A percentile compares a stretch with the other conserved stretches of the same genome.
These are phyloP conservation scores for Lichtheimia corymbifera DNA, from an alignment of 371 early-diverging fungal species.

Conservation along the genomic window DNA sequence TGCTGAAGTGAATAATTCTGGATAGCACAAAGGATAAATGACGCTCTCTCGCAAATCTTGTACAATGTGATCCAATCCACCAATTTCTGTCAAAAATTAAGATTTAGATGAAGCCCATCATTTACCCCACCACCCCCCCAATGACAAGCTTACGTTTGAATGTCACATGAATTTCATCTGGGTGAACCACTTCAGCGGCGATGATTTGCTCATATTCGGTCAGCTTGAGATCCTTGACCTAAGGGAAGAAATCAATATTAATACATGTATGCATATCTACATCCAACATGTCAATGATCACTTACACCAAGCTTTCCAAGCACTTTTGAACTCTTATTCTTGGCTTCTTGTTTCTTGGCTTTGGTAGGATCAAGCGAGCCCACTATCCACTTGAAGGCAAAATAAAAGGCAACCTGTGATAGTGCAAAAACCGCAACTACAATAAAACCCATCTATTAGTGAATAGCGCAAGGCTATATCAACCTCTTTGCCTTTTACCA, in stretches of 20 bases:
- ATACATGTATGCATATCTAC: neutral
- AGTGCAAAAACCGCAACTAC: constrained; percentile 75
- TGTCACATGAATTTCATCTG: constrained; percentile 85
- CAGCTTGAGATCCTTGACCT: constrained; percentile 74
- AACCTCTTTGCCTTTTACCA: constrained; percentile 29
- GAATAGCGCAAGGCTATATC: too few species aligned
- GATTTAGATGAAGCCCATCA: neutral
- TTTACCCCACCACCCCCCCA: neutral
- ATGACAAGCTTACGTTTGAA: constrained; percentile 68
- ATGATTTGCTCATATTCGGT: constrained; percentile 94
- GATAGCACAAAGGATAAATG: constrained; percentile 92
- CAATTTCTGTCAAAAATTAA: constrained; percentile 67
- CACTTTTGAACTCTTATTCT: constrained; percentile 68
- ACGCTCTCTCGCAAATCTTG: constrained; percentile 91
- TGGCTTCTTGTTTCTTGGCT: constrained; percentile 74
- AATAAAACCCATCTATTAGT: neutral
- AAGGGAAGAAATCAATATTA: neutral
- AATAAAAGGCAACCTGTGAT: constrained; percentile 84
- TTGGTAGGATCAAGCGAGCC: constrained; percentile 72
- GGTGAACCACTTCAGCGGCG: constrained; percentile 89
- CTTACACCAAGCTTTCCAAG: constrained; percentile 76
- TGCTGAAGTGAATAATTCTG: constrained; percentile 84
- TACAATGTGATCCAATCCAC: constrained; percentile 91
- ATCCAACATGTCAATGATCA: neutral
- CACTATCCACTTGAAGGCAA: constrained; percentile 81